Conservation (phyloP, 805 yeast genomes). For the Monosporozyma aerobia region DNA sequence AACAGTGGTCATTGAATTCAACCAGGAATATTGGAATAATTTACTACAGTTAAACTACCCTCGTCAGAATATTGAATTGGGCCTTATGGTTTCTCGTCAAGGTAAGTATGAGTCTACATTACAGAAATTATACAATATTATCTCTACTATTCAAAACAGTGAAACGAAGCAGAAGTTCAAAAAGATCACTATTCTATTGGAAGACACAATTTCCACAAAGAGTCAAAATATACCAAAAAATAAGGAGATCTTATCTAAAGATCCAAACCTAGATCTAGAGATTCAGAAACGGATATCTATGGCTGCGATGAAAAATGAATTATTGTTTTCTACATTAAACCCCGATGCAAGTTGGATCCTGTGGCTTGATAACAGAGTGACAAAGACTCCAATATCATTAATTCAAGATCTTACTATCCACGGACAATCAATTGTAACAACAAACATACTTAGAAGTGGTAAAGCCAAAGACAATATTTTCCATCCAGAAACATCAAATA, state of each 20-base stretch:
- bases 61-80: conserved; percentile 68
- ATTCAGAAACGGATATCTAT: conserved; percentile 57
- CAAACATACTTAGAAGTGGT: conserved; percentile 70
- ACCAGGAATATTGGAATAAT: conserved; percentile 78
- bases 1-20: conserved; percentile 77
- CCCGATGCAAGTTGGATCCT: conserved; percentile 88
- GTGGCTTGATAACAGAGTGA: conserved; percentile 86
- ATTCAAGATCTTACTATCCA: conserved; percentile 75
- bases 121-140: conserved; percentile 53
- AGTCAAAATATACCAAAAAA: background rate
- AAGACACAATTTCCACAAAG: conserved; percentile 50
- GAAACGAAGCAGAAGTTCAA: conserved; percentile 54
- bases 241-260: background rate
- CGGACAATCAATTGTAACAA: conserved; percentile 74
- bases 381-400: conserved; percentile 74
- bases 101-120: conserved; percentile 64
- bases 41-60: conserved; percentile 64
- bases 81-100: conserved; percentile 77
- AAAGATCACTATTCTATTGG: conserved; percentile 76
- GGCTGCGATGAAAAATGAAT: conserved; percentile 85
- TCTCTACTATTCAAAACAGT: conserved; percentile 55
- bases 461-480: conserved; percentile 41
- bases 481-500: conserved; percentile 82
- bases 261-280: conserved; percentile 41
- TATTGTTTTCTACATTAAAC: conserved; percentile 72